phyloP scores from a whole-genome alignment of 345 rosid species.

The Citrus sp. region DNA sequence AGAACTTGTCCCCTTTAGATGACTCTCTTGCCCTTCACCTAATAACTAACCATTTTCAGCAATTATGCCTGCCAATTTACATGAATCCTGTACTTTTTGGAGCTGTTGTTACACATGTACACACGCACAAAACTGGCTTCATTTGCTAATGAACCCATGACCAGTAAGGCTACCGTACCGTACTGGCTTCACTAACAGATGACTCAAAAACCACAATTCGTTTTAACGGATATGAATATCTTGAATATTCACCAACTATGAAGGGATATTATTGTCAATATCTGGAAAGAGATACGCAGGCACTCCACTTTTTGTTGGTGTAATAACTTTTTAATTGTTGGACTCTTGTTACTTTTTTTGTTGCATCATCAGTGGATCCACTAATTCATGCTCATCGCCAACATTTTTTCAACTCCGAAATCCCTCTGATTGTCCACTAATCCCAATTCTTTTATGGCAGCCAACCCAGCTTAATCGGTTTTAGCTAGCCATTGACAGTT shows the following conservation, averaged over 20 bases:
- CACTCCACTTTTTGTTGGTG: constrained; percentile 4
- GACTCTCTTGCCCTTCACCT: constrained; percentile 27
- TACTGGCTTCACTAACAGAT: background rate
- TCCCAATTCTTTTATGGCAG: background rate
- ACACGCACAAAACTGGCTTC: background rate
- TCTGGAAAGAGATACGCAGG: background rate
- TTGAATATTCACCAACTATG: background rate
- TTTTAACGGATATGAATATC: background rate
- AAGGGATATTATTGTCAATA: constrained; percentile 30
- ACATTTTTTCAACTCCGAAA: constrained; percentile 13
- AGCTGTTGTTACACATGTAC: background rate
- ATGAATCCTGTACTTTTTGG: background rate
- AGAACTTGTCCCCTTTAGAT: constrained; percentile 6
- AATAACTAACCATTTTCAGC: background rate
- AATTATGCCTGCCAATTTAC: background rate
- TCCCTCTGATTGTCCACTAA: constrained; percentile 37
- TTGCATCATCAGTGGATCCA: constrained; percentile 35
- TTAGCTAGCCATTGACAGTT: background rate
- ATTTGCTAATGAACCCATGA: background rate
- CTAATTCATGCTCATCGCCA: constrained; percentile 37
- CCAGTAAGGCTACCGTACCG: no score
- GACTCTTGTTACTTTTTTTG: constrained; percentile 23
- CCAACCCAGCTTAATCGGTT: constrained; percentile 2
- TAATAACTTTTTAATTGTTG: constrained; percentile 28
- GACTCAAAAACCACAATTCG: background rate